Conservation (phyloP, 2,329 filamentous ascomycete species). For the Claviceps digitariae region DNA sequence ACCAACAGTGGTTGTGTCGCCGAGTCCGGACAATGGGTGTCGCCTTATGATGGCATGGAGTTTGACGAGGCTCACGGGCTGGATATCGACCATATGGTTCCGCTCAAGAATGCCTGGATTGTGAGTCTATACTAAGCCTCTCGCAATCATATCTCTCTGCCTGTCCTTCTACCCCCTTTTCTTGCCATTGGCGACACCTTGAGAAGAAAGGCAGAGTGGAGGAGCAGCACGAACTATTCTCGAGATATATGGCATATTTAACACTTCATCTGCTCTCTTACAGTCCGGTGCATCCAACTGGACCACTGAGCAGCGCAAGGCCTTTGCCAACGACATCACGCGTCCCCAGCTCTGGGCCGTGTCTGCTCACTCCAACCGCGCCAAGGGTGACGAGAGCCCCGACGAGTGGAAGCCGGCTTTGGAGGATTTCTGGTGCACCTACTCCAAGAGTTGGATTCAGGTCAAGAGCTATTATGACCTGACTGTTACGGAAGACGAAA, state of each 20-base stretch:
- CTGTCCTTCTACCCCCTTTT: not conserved
- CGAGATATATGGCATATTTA: not conserved
- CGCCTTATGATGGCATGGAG: constrained; percentile 59
- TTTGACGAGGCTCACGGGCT: constrained; percentile 58
- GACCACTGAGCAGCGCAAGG: constrained; percentile 52
- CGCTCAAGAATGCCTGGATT: constrained; percentile 69
- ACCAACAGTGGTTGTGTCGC: constrained; percentile 46
- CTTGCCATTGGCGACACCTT: too few species aligned
- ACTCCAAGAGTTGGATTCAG: constrained; percentile 62
- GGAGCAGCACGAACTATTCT: too few species aligned
- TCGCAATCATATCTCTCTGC: too few species aligned
- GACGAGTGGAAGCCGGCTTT: constrained; percentile 66
- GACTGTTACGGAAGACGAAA: constrained; percentile 59
- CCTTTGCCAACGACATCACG: constrained; percentile 64
- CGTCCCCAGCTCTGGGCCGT: constrained; percentile 69
- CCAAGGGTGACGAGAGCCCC: constrained; percentile 60
- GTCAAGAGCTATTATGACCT: constrained; percentile 64
- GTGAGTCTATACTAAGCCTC: constrained; percentile 23
- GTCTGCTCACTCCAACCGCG: constrained; percentile 60
- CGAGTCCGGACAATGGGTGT: constrained; percentile 54
- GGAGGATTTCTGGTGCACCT: constrained; percentile 59
- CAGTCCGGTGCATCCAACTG: constrained; percentile 58
- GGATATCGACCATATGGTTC: constrained; percentile 76
- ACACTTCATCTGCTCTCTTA: not conserved
- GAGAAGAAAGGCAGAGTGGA: not conserved